Evolutionary conservation across 2,329 filamentous ascomycete species (phyloP).

Genomic region (Fusarium heterosporum): DNA sequence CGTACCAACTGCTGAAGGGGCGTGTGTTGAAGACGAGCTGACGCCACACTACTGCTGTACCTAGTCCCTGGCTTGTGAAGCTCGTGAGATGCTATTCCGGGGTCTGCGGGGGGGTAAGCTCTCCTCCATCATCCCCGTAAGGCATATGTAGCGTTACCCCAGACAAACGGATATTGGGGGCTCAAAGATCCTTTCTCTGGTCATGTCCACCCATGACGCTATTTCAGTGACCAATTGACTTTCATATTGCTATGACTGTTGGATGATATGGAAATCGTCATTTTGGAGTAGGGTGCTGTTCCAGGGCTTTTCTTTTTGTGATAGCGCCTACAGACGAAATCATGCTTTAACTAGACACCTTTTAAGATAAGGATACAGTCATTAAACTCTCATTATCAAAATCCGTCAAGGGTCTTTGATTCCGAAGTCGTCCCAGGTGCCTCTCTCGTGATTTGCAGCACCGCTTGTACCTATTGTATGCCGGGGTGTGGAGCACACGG

Average conservation of each 20-base stretch:
- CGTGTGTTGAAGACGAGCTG: constrained; percentile 12
- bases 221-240: not conserved
- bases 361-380: constrained; percentile 6
- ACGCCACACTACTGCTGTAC: constrained; percentile 18
- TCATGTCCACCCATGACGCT: not conserved
- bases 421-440: constrained; percentile 10
- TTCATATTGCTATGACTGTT: not conserved
- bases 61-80: constrained; percentile 10
- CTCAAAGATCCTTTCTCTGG: constrained; percentile 1
- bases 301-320: not conserved
- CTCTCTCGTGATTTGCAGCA: constrained; percentile 14
- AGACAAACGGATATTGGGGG: constrained; percentile 25
- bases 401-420: not conserved
- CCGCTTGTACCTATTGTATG: not conserved
- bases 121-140: constrained; percentile 21
- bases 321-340: not conserved
- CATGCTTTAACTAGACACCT: not conserved
- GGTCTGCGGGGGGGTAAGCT: constrained; percentile 16
- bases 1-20: constrained; percentile 29
- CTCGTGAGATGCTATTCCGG: constrained; percentile 29
- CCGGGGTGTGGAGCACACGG: constrained; percentile 17
- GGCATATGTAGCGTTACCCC: constrained; percentile 14
- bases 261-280: constrained; percentile 4
- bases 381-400: not conserved
- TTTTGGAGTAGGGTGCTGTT: not conserved